phyloP scores from a whole-genome alignment of 352 stramenopile species.

The Pythium sp. region DNA sequence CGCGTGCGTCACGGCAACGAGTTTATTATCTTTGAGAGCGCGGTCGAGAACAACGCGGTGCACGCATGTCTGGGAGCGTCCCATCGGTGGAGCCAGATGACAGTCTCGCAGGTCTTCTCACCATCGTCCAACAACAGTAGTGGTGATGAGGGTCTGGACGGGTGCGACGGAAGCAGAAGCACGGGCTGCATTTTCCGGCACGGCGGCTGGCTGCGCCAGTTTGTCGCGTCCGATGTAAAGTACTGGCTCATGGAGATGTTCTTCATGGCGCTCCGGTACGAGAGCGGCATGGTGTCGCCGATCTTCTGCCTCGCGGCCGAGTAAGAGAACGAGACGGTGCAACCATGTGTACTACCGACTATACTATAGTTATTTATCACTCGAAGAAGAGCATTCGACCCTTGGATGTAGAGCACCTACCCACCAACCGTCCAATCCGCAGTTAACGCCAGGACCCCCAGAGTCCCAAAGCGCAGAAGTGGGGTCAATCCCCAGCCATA shows the following conservation, averaged over 20 bases:
- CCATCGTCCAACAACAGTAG: conserved; percentile 3
- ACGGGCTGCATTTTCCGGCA: conserved; percentile 45
- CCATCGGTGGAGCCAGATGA: conserved; percentile 50
- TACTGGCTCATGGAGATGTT: conserved; percentile 65
- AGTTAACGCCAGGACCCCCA: too few species aligned
- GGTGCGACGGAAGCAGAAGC: conserved; percentile 5
- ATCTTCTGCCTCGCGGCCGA: conserved; percentile 32
- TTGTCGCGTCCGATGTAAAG: conserved; percentile 33
- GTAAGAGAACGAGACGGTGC: background rate
- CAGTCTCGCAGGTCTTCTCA: conserved; percentile 46
- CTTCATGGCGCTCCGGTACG: conserved; percentile 58
- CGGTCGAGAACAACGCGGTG: conserved; percentile 49
- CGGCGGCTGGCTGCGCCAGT: conserved; percentile 47
- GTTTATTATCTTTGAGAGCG: conserved; percentile 57
- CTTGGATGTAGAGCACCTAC: too few species aligned
- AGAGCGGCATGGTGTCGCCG: conserved; percentile 52
- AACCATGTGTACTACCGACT: too few species aligned
- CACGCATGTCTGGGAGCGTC: conserved; percentile 45
- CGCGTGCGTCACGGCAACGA: conserved; percentile 40
- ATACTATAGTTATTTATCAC: too few species aligned
- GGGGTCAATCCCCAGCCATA: too few species aligned
- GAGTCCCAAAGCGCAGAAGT: too few species aligned
- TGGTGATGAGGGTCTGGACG: background rate
- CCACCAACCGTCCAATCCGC: too few species aligned
- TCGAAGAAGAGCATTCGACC: too few species aligned